These are phyloP conservation scores for Aspergillus aculeatus DNA, from an alignment of 2,329 filamentous ascomycete species.

Conservation along the genomic window DNA sequence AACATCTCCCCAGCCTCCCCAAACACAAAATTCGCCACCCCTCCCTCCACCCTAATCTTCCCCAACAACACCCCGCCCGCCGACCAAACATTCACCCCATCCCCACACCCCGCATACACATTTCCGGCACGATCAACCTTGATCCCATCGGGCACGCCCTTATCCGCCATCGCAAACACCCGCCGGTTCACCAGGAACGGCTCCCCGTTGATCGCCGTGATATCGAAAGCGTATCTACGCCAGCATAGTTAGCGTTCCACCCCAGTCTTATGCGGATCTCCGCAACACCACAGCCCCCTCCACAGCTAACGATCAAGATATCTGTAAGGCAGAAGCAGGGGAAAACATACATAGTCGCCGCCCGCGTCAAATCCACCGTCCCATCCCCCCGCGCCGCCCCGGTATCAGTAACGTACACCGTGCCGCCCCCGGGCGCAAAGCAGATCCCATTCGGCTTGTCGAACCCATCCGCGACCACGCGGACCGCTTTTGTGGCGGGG, in stretches of 20 bases:
- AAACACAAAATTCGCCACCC: conserved; percentile 52
- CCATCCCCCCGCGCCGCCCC: conserved; percentile 29
- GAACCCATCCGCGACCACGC: conserved; percentile 41
- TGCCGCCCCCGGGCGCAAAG: conserved; percentile 41
- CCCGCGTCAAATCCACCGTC: conserved; percentile 15
- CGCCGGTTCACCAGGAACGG: conserved; percentile 50
- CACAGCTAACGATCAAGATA: too few species aligned
- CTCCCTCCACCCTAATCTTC: conserved; percentile 55
- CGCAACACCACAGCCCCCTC: too few species aligned
- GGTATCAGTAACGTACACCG: conserved; percentile 44
- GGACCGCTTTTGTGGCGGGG: conserved; percentile 37
- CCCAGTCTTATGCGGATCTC: too few species aligned
- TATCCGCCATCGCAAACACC: conserved; percentile 51
- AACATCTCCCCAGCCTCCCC: conserved; percentile 37
- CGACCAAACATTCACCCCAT: conserved; percentile 56
- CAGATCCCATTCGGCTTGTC: conserved; percentile 44
- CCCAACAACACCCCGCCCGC: conserved; percentile 50
- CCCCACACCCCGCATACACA: conserved; percentile 55
- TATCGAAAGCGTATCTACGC: conserved; percentile 50
- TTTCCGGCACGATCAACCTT: conserved; percentile 55
- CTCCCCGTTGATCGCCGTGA: conserved; percentile 35
- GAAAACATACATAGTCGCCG: conserved; percentile 31
- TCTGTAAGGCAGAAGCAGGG: background rate
- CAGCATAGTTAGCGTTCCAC: background rate
- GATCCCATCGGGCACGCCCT: conserved; percentile 48